Percentiles rank a stretch among this genome's conserved stretches.
Evolutionary conservation across 192 early-diverging fungal species (phyloP).

Genomic region (Coemansia sp.): DNA sequence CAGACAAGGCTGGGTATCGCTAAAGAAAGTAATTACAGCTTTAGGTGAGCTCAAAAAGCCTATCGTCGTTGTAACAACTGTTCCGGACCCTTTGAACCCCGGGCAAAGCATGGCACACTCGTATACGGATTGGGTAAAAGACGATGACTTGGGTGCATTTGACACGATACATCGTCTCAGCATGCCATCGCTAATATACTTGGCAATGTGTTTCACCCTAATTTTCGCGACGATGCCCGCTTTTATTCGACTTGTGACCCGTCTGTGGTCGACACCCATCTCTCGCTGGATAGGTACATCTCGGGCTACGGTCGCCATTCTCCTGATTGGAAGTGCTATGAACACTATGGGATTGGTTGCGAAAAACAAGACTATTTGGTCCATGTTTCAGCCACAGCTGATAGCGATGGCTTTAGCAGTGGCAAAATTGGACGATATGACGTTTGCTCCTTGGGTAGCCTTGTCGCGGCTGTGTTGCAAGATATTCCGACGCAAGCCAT

Average conservation of each 20-base stretch:
- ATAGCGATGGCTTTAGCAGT: not conserved
- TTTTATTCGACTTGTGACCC: not conserved
- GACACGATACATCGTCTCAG: not conserved
- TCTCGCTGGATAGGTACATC: conserved; percentile 1
- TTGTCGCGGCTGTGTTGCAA: not conserved
- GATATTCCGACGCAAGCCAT: conserved; percentile 3
- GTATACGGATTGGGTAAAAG: not conserved
- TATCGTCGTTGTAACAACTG: not conserved
- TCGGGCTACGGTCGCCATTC: not conserved
- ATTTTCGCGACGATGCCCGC: not conserved
- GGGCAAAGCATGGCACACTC: not conserved
- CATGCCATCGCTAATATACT: not conserved
- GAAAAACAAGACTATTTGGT: no score
- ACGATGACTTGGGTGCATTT: not conserved
- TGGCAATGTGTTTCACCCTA: not conserved
- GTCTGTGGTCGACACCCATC: conserved; percentile 1
- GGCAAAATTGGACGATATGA: not conserved
- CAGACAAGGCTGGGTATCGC: conserved; percentile 13
- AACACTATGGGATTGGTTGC: not conserved
- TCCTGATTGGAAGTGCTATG: not conserved
- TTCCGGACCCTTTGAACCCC: not conserved
- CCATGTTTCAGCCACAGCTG: not conserved
- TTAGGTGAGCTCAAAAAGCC: conserved; percentile 7
- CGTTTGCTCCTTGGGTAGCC: conserved; percentile 6
- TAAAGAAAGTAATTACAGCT: conserved; percentile 3